Percentiles rank a stretch among this genome's conserved stretches.
Evolutionary conservation across 768 basidiomycete species (phyloP).

Genomic region (Naganishia onofrii): DNA sequence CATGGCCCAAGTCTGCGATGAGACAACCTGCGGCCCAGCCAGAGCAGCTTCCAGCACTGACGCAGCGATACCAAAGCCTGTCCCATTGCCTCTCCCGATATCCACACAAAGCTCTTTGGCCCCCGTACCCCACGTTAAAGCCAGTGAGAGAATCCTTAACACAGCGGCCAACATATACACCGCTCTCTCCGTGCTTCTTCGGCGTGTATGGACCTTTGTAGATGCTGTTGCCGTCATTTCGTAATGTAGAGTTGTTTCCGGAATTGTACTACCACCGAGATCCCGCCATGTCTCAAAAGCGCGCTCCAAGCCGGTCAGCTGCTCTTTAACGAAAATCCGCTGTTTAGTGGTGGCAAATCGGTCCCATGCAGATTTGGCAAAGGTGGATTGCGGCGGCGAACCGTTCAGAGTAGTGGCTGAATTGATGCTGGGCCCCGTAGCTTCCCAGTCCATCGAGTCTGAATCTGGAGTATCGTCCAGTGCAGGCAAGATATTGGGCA

Average conservation of each 20-base stretch:
- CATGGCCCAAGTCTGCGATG: not conserved
- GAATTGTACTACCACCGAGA: not conserved
- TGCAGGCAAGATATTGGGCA: not conserved
- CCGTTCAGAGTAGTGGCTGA: no score
- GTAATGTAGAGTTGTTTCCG: not conserved
- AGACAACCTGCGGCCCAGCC: not conserved
- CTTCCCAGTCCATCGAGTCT: slow-evolving; percentile 23
- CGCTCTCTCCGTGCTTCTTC: not conserved
- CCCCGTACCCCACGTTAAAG: not conserved
- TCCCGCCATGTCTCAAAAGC: slow-evolving; percentile 14
- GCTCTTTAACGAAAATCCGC: slow-evolving; percentile 10
- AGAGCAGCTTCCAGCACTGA: not conserved
- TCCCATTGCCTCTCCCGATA: no score
- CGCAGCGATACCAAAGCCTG: not conserved
- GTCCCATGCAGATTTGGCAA: not conserved
- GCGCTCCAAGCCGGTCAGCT: slow-evolving; percentile 16
- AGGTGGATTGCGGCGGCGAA: not conserved
- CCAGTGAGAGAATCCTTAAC: slow-evolving; percentile 7
- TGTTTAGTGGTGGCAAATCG: slow-evolving; percentile 12
- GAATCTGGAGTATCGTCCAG: not conserved
- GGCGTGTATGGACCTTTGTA: not conserved
- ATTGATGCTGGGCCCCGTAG: not conserved
- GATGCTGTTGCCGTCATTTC: not conserved
- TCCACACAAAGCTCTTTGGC: not conserved
- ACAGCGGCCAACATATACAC: slow-evolving; percentile 8